Evolutionary conservation across 148 eudicot species (phyloP).

Genomic region (Amaranthus cruentus): DNA sequence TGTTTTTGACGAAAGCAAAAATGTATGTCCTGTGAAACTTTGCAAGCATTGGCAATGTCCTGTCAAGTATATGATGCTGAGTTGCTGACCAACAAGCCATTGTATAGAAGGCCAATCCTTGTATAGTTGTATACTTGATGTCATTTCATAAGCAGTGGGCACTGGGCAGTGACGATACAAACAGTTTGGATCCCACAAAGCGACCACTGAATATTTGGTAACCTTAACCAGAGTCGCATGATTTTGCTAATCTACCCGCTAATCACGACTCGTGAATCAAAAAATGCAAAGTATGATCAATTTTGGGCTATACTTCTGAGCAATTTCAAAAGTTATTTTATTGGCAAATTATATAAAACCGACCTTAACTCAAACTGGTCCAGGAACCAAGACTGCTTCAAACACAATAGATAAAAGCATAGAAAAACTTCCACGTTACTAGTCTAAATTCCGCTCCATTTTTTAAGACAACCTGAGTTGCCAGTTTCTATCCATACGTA

Average conservation of each 20-base stretch:
- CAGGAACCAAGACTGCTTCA: background rate
- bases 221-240: no score
- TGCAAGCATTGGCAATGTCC: background rate
- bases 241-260: no score
- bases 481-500: background rate
- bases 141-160: background rate
- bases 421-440: background rate
- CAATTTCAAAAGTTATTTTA: no score
- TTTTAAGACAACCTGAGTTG: background rate
- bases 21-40: background rate
- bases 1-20: background rate
- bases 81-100: background rate
- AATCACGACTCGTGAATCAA: no score
- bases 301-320: no score
- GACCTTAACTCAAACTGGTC: background rate
- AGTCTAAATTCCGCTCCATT: background rate
- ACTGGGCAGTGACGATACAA: background rate
- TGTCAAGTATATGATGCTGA: background rate
- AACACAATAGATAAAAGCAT: background rate
- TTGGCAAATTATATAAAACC: no score
- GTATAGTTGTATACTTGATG: no score
- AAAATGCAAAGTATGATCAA: no score
- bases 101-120: background rate
- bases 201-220: background rate
- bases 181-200: background rate